phyloP scores from a whole-genome alignment of 495 filamentous ascomycete genomes.

The Parathielavia appendiculata region DNA sequence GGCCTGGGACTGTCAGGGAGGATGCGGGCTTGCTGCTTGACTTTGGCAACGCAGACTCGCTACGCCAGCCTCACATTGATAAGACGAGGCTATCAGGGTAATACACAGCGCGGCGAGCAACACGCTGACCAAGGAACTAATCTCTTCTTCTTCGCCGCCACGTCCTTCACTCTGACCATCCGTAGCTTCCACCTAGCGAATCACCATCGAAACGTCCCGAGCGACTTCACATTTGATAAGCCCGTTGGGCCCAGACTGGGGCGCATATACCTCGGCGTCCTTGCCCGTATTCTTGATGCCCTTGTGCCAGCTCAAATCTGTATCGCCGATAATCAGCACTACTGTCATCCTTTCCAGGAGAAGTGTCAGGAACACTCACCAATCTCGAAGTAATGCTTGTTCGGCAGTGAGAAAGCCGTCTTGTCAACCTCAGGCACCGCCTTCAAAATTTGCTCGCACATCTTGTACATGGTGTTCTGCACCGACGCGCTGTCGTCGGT shows the following conservation, averaged over 20 bases:
- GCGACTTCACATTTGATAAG: conserved; percentile 92
- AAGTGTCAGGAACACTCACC: conserved; percentile 51
- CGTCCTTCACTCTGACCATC: not conserved
- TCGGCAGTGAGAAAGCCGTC: conserved; percentile 81
- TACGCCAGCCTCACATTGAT: too few species aligned
- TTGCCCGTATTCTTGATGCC: conserved; percentile 94
- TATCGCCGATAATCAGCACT: conserved; percentile 54
- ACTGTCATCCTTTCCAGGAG: not conserved
- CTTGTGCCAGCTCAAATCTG: conserved; percentile 96
- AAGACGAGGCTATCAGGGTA: too few species aligned
- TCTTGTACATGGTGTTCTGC: conserved; percentile 98
- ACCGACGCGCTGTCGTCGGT: conserved; percentile 86
- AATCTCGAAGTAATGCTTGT: conserved; percentile 98
- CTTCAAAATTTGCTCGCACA: conserved; percentile 82
- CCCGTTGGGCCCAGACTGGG: conserved; percentile 88
- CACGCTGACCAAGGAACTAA: too few species aligned
- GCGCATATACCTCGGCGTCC: conserved; percentile 92
- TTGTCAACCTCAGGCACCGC: conserved; percentile 63
- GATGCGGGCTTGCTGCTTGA: too few species aligned
- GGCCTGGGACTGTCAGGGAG: too few species aligned
- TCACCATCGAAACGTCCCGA: conserved; percentile 39
- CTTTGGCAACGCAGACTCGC: too few species aligned
- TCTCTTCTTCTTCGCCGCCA: too few species aligned
- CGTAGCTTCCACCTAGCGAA: not conserved
- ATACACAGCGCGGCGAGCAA: too few species aligned